A percentile compares a stretch with the other conserved stretches of the same genome.
These are phyloP conservation scores for Umbellularia californica DNA, from an alignment of 164 flowering plant genomes.

Conservation along the genomic window DNA sequence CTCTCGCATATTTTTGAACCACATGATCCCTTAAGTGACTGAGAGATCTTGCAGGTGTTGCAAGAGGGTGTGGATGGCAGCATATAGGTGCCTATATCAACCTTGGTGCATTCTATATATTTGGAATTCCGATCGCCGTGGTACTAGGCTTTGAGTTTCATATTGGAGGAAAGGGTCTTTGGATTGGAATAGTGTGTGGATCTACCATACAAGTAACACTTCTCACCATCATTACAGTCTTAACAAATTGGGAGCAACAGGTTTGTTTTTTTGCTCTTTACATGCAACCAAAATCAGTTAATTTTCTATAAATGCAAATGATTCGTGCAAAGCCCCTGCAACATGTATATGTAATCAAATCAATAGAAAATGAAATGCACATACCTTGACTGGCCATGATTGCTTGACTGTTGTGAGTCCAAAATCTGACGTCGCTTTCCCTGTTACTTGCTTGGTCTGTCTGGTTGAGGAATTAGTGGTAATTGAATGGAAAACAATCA, in stretches of 20 bases:
- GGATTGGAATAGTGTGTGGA: constrained; percentile 69
- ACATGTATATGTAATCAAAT: too few relatives aligned
- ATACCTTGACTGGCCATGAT: neutral
- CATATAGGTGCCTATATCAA: constrained; percentile 66
- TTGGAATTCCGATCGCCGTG: constrained; percentile 58
- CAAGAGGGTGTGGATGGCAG: constrained; percentile 88
- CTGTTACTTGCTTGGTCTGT: neutral
- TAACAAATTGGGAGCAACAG: constrained; percentile 67
- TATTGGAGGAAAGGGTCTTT: constrained; percentile 60
- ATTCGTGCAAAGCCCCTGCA: neutral
- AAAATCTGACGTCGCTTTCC: neutral
- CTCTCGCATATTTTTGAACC: too few relatives aligned
- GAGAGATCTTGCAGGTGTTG: constrained; percentile 42
- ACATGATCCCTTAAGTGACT: neutral
- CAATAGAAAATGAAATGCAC: neutral
- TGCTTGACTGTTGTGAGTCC: neutral
- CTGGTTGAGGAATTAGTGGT: too few relatives aligned
- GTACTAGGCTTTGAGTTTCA: constrained; percentile 39
- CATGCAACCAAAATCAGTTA: too few relatives aligned
- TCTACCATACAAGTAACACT: constrained; percentile 40
- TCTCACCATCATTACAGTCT: constrained; percentile 38
- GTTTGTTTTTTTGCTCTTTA: constrained; percentile 14
- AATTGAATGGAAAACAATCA: neutral
- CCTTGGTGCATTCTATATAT: constrained; percentile 60
- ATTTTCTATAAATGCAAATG: neutral